phyloP scores from a whole-genome alignment of 2,329 filamentous ascomycete species.

The Scedosporium dehoogii region DNA sequence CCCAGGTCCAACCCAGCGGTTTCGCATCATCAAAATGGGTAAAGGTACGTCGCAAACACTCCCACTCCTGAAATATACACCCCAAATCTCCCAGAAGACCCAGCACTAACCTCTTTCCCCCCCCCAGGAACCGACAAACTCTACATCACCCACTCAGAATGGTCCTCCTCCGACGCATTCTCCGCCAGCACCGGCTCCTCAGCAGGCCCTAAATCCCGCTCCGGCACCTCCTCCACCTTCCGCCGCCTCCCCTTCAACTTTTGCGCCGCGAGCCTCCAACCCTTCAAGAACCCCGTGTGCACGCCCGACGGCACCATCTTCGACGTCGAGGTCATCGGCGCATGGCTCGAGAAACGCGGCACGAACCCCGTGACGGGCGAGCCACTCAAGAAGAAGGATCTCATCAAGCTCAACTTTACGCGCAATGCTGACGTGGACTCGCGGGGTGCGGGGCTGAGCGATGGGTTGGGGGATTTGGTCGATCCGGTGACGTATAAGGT shows the following conservation, averaged over 20 bases:
- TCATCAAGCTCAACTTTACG: conserved; percentile 84
- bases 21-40: conserved; percentile 8
- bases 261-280: conserved; percentile 90
- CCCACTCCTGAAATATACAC: background rate
- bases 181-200: conserved; percentile 68
- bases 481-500: conserved; percentile 97
- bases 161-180: conserved; percentile 84
- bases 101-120: background rate
- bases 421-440: conserved; percentile 68
- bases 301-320: conserved; percentile 82
- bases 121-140: conserved; percentile 31
- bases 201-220: conserved; percentile 35
- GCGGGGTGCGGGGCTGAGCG: conserved; percentile 34
- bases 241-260: conserved; percentile 94
- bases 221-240: conserved; percentile 48
- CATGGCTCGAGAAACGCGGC: conserved; percentile 88
- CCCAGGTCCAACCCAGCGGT: background rate
- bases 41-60: conserved; percentile 9
- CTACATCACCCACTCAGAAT: conserved; percentile 91
- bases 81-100: too few species aligned
- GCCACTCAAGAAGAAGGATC: conserved; percentile 67
- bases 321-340: conserved; percentile 85
- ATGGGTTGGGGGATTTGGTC: conserved; percentile 68
- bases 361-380: conserved; percentile 85
- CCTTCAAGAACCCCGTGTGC: conserved; percentile 91